phyloP scores from a whole-genome alignment of 257 asterid species.

The Solanum verrucosum region DNA sequence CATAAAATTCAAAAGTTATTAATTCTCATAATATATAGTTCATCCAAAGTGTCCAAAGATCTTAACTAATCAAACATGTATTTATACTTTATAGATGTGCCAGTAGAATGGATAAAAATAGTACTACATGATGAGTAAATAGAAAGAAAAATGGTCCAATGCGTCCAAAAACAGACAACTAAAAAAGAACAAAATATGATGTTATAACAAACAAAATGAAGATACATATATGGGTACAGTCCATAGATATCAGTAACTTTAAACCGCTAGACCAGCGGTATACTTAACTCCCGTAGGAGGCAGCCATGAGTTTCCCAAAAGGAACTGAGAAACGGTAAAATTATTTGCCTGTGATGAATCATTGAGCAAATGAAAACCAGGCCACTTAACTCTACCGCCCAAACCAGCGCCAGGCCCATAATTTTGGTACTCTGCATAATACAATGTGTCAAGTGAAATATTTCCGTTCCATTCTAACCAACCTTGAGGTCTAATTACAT shows the following conservation, averaged over 20 bases:
- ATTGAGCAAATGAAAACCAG: slow-evolving; percentile 37
- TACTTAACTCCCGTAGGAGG: slow-evolving; percentile 52
- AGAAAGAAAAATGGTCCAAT: not conserved
- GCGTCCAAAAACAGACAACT: not conserved
- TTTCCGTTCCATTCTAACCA: slow-evolving; percentile 55
- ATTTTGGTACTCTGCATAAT: slow-evolving; percentile 42
- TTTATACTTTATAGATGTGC: not conserved
- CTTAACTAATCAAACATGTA: not conserved
- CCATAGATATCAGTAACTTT: not conserved
- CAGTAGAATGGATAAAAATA: not conserved
- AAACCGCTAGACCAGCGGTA: slow-evolving; percentile 31
- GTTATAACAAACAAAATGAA: not conserved
- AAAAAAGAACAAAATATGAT: not conserved
- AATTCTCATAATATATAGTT: not conserved
- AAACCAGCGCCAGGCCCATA: slow-evolving; percentile 43
- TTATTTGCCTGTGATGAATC: slow-evolving; percentile 22
- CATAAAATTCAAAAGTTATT: not conserved
- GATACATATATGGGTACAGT: not conserved
- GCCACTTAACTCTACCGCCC: slow-evolving; percentile 36
- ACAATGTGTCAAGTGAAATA: slow-evolving; percentile 30
- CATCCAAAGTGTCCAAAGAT: not conserved
- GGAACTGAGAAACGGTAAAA: slow-evolving; percentile 38
- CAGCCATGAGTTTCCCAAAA: slow-evolving; percentile 46
- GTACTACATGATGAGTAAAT: not conserved
- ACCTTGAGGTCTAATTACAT: slow-evolving; percentile 35